Base-by-base conservation (phyloP, 1,284 basidiomycete genomes). In the Cutaneotrichosporon sp. region DNA sequence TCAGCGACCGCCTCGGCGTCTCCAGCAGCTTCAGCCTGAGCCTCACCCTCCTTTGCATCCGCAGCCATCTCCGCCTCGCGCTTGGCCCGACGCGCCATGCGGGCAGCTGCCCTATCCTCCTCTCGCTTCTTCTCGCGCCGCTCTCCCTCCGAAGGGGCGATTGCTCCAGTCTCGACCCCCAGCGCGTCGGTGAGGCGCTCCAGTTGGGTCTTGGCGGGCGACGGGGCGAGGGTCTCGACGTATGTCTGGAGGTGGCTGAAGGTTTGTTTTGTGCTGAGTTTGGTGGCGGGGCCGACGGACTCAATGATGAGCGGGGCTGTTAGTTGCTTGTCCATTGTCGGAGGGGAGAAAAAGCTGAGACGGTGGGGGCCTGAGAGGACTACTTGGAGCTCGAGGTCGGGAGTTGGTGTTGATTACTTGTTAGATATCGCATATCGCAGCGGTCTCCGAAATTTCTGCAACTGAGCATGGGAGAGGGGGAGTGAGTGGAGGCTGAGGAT, bases 261-360 rank as follows among this genome's bases (percentile, higher is more conserved):
- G 1, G 68, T 62, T 29, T 63, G 46, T 22, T 42, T 47, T 16
- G 65, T 22, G 6, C 61, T 54, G 33, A 72, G 50, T 38, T 61
- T 63, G 11, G 56, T 61, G 10, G 71, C 57, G 19, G 51, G 45
- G 10, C 61, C 58, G 37, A 70, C 52, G 11, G 65, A 50, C 45
- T 63, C 60, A 49, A 75, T 66, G 14, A 72, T 61, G 6, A 73
- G 55, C 5, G 70, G 73, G 16, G 72, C 61, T 31, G 59, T 57
- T n/a, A 74, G 63, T 55, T 69, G 72, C 33, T 65, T 60, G 51
- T 74, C 73, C 73, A 75, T 75, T 10, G 27, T 47, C n/a, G n/a
- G n/a, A n/a, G n/a, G n/a, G n/a, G n/a, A n/a, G n/a, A n/a, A n/a
- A n/a, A n/a, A n/a, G n/a, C n/a, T n/a, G n/a, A n/a, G n/a, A n/a